Base-by-base conservation (phyloP, 441 rosid species). In the Erodium moschatum region DNA sequence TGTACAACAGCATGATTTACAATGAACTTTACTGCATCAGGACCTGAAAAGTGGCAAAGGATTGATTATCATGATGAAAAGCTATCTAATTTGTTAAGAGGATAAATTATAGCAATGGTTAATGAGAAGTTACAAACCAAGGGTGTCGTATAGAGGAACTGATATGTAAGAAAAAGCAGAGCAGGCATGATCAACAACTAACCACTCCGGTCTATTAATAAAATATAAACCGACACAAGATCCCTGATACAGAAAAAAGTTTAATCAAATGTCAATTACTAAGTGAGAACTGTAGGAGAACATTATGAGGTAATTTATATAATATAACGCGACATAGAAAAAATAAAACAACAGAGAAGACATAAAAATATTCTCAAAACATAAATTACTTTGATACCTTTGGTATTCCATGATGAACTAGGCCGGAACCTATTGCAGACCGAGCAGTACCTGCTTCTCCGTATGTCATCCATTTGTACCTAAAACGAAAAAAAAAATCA, bases 391-490 rank as follows among this genome's bases (percentile, higher is more conserved):
- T 15, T 3, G 56, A 48, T 15, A 60, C 99, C 95, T 79, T 76
- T 12, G 86, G 78, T 79, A 90, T 81, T 69, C 97, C 97, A 67
- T 90, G 82, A 80, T 81, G 75, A 70, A 85, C 67, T 68, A 95
- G 84, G 67, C 89, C 97, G 65, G 97, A 90, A 76, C 99, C 99
- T 40, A 95, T 67, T 44, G 89, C 88, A 66, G 91, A 79, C 61
- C 97, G 89, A 65, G 97, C 96, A 61, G 95, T 85, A 67, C 92
- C 91, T 50, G 79, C 96, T 82, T 95, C 99, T 75, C 97, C 96
- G 80, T 82, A 95, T 21, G 99, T 95, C 89, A 95, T 86, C 98
- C 99, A 95, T 80, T 91, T 90, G 82, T 95, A 95, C 78, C 99
- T 84, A 70, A 29, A 67, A 19, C 31, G 70, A 40, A 52, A 64